Percentiles rank a stretch among this genome's conserved stretches.
Conservation (phyloP, 1,284 basidiomycete genomes). For the Heterobasidion irregulare region DNA sequence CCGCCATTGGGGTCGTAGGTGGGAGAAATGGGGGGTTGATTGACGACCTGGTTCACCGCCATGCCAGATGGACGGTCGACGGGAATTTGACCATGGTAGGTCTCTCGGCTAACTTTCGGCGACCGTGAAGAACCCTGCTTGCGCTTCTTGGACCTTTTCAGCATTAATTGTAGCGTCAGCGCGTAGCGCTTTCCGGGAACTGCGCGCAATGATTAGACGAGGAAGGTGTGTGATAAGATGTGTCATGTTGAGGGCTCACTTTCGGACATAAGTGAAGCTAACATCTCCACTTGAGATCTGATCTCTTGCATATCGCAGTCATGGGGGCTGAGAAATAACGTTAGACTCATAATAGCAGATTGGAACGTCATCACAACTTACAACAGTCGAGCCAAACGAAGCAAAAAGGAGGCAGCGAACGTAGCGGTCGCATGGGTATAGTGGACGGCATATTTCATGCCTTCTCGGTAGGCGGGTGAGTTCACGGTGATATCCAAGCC, state of each 20-base stretch:
- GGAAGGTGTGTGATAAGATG: constrained; percentile 6
- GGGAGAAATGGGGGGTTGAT: constrained; percentile 11
- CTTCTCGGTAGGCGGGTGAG: constrained; percentile 76
- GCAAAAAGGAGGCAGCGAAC: constrained; percentile 83
- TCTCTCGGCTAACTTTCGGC: constrained; percentile 43
- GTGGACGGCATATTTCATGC: constrained; percentile 85
- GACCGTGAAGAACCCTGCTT: constrained; percentile 54
- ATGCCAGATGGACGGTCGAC: constrained; percentile 13
- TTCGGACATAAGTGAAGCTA: constrained; percentile 68
- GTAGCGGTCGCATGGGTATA: constrained; percentile 90
- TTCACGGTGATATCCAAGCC: constrained; percentile 69
- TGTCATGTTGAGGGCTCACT: constrained; percentile 35
- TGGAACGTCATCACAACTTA: constrained; percentile 27
- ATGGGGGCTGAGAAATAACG: constrained; percentile 48
- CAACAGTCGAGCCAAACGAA: constrained; percentile 83
- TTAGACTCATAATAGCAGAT: not conserved
- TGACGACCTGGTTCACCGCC: constrained; percentile 13
- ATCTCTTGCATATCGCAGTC: constrained; percentile 77
- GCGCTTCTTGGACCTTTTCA: constrained; percentile 71
- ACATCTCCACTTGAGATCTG: constrained; percentile 68
- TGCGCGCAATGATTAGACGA: constrained; percentile 20
- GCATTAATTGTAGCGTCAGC: constrained; percentile 78
- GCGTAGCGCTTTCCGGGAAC: constrained; percentile 89
- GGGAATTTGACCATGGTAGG: constrained; percentile 17
- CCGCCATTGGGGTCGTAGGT: constrained; percentile 20